Base-by-base conservation (phyloP, 148 eudicot species). In the Pharnaceum exiguum region DNA sequence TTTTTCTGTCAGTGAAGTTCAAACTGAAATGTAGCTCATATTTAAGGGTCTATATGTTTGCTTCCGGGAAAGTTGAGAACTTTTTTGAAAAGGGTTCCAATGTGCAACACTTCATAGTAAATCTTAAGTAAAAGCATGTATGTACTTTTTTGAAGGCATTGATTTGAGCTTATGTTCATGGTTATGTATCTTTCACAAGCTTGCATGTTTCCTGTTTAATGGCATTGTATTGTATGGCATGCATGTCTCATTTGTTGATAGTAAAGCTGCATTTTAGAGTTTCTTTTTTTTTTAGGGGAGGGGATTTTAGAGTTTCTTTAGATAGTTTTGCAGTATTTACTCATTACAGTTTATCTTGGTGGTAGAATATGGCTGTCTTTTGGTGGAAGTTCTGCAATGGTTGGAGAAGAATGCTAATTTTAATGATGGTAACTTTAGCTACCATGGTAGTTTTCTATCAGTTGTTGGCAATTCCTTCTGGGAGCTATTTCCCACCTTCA, bases 391-490 rank as follows among this genome's bases (percentile, higher is more conserved):
- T 56, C 17, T 22, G 52, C 52, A 40, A 17, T 60, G 35, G 18
- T 44, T 16, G 53, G 5, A 47, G 67, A 70, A 63, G 62, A 45
- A 46, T 33, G 57, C 65, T 83, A 9, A 24, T 79, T 17, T 54
- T 54, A 26, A 16, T 77, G 27, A 42, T 68, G 51, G 80, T 67
- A 33, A 46, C 72, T 58, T 28, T 70, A 2, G 78, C 48, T 43
- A 44, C 43, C 33, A 11, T 78, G 57, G 18, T 63, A 15, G 59
- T 73, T 60, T 40, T 78, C 7, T 48, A 32, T 45, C 82, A 83
- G 49, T 71, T 75, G 19, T 66, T 47, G 42, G 76, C 19, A 40
- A 46, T 67, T 60, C 70, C 67, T 50, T 62, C 62, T 48, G 44
- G 38, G 37, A 65, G 26, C 39, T 59, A 62, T 35, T 18, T 36